Percentiles rank a stretch among this genome's conserved stretches.
phyloP scores from a whole-genome alignment of 805 yeast species.

The Saccharomycopsis fermentans region DNA sequence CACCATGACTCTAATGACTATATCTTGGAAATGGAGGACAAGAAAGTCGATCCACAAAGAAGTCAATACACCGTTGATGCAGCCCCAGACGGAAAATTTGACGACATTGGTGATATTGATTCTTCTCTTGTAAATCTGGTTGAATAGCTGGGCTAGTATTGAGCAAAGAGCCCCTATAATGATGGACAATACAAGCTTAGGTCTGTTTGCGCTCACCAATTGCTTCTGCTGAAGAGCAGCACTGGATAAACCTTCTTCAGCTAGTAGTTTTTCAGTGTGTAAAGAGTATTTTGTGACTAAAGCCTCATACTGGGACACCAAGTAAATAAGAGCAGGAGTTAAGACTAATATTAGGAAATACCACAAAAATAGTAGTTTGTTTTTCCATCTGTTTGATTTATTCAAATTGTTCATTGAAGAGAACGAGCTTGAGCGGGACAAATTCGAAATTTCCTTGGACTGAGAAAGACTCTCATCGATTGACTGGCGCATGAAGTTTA shows the following conservation, averaged over 20 bases:
- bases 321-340: not conserved
- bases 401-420: not conserved
- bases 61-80: constrained; percentile 45
- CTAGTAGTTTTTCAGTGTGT: not conserved
- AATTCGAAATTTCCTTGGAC: not conserved
- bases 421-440: not conserved
- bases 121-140: constrained; percentile 13
- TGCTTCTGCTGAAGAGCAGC: not conserved
- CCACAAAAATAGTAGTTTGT: not conserved
- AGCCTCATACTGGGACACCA: not conserved
- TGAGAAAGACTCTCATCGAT: not conserved
- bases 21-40: constrained; percentile 28
- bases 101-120: constrained; percentile 14
- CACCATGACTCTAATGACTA: constrained; percentile 31
- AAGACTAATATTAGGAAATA: not conserved
- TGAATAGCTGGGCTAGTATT: constrained; percentile 17
- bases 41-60: constrained; percentile 46
- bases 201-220: not conserved
- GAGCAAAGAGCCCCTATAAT: constrained; percentile 14
- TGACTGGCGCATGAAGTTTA: not conserved
- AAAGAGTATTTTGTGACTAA: not conserved
- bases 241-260: not conserved
- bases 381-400: not conserved
- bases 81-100: constrained; percentile 53
- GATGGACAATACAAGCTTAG: not conserved